These are phyloP conservation scores for Aspergillus egyptiacus DNA, from an alignment of 495 filamentous ascomycete species.

Conservation along the genomic window DNA sequence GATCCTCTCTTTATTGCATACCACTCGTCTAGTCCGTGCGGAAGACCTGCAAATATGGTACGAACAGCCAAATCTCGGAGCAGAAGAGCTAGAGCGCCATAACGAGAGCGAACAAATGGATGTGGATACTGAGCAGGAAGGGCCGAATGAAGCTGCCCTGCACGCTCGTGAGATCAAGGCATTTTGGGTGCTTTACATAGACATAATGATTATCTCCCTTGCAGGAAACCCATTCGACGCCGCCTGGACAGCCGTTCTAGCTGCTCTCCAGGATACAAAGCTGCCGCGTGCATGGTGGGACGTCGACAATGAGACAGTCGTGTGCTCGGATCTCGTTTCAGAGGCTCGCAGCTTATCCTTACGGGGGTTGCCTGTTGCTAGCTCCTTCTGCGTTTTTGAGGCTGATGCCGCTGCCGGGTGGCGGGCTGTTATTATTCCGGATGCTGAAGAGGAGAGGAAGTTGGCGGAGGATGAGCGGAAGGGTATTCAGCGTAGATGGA, in stretches of 20 bases:
- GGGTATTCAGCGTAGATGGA: slow-evolving; percentile 55
- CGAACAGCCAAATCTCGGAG: slow-evolving; percentile 40
- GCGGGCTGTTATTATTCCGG: slow-evolving; percentile 34
- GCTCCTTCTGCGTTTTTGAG: slow-evolving; percentile 68
- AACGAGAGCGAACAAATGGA: slow-evolving; percentile 45
- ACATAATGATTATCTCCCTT: slow-evolving; percentile 81
- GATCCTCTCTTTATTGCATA: slow-evolving; percentile 67
- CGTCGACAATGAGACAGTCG: slow-evolving; percentile 64
- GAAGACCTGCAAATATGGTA: slow-evolving; percentile 67
- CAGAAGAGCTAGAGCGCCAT: slow-evolving; percentile 26
- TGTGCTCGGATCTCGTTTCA: slow-evolving; percentile 58
- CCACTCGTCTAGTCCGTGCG: slow-evolving; percentile 53
- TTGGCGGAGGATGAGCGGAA: slow-evolving; percentile 27
- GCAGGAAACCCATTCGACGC: slow-evolving; percentile 89
- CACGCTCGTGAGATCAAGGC: slow-evolving; percentile 57
- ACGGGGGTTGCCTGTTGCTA: slow-evolving; percentile 58
- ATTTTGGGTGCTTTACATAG: slow-evolving; percentile 93
- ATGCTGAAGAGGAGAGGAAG: slow-evolving; percentile 39
- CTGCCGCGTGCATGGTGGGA: slow-evolving; percentile 86
- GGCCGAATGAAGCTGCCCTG: slow-evolving; percentile 10
- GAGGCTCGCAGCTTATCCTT: slow-evolving; percentile 50
- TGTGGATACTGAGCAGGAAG: slow-evolving; percentile 24
- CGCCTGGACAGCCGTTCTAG: slow-evolving; percentile 76
- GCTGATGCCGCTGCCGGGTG: slow-evolving; percentile 49
- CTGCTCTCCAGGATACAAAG: slow-evolving; percentile 71